These are phyloP conservation scores for Fabrea salina DNA, from an alignment of 169 alveolate genomes.

Conservation along the genomic window DNA sequence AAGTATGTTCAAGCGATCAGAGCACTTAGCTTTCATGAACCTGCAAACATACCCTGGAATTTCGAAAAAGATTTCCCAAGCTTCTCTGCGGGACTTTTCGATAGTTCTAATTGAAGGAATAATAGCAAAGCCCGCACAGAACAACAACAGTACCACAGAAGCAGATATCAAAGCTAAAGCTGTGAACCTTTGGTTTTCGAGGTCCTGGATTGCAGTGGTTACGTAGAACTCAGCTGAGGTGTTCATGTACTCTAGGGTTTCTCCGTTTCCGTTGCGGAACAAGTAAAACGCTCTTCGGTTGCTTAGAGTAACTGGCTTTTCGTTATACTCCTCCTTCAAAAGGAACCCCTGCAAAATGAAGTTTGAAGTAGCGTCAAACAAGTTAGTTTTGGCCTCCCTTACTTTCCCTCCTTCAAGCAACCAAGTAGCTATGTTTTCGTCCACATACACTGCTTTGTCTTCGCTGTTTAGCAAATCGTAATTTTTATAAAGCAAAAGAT, in stretches of 20 bases:
- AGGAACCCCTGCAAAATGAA: conserved; percentile 20
- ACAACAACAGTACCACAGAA: background rate
- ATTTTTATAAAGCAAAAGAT: conserved; percentile 1
- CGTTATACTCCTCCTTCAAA: conserved; percentile 8
- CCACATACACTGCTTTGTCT: conserved; percentile 4
- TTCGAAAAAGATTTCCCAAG: conserved; percentile 30
- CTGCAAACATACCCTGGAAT: conserved; percentile 32
- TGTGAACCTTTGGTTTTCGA: background rate
- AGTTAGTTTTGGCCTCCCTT: conserved; percentile 9
- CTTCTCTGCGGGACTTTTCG: conserved; percentile 1
- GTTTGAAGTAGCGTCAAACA: conserved; percentile 27
- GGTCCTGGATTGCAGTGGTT: background rate
- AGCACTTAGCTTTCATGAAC: conserved; percentile 25
- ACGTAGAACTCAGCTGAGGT: conserved; percentile 17
- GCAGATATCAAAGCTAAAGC: conserved; percentile 4
- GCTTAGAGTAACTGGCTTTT: background rate
- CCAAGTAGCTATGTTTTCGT: conserved; percentile 16
- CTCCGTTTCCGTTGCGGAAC: conserved; percentile 25
- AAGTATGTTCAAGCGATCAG: conserved; percentile 3
- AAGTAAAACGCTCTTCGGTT: conserved; percentile 31
- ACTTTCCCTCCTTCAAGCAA: conserved; percentile 18
- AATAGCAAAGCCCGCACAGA: conserved; percentile 32
- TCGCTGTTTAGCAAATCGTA: background rate
- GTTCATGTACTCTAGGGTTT: conserved; percentile 19
- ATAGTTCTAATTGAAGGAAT: conserved; percentile 19